Conservation (phyloP, 2,329 filamentous ascomycete genomes). For the Leptographium procerum region DNA sequence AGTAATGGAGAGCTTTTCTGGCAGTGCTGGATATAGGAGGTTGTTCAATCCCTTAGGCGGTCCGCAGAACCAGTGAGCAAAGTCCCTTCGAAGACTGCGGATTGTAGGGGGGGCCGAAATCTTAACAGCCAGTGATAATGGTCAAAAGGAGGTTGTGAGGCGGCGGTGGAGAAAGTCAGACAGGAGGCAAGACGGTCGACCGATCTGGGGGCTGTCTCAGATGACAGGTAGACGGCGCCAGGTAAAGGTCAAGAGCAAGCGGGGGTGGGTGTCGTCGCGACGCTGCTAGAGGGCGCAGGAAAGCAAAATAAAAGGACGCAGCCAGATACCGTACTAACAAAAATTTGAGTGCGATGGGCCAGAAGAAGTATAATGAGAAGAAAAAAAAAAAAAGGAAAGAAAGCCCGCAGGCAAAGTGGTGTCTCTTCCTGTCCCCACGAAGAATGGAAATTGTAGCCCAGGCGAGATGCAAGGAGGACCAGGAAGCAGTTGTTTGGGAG, state of each 20-base stretch:
- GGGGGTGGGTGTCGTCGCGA: background rate
- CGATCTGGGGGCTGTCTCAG: slow-evolving; percentile 6
- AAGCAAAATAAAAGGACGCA: background rate
- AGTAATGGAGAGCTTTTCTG: background rate
- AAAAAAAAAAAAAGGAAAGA: background rate
- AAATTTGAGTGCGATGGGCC: background rate
- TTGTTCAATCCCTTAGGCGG: background rate
- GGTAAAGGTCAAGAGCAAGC: background rate
- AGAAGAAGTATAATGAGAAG: background rate
- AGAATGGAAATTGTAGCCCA: background rate
- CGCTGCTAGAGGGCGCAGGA: background rate
- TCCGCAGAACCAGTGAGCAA: background rate
- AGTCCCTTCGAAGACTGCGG: background rate
- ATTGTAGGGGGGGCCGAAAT: background rate
- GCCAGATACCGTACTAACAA: no score
- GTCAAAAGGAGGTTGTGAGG: background rate
- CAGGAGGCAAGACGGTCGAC: slow-evolving; percentile 1
- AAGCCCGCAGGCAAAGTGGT: background rate
- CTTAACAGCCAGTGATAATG: background rate
- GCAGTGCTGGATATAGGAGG: background rate
- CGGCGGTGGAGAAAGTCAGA: slow-evolving; percentile 1
- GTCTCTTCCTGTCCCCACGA: background rate
- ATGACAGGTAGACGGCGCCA: background rate
- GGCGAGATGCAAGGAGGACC: background rate
- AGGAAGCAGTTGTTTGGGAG: background rate